A percentile compares a stretch with the other conserved stretches of the same genome.
Conservation (phyloP, 179 eudicot genomes). For the Actinidia chinensis region DNA sequence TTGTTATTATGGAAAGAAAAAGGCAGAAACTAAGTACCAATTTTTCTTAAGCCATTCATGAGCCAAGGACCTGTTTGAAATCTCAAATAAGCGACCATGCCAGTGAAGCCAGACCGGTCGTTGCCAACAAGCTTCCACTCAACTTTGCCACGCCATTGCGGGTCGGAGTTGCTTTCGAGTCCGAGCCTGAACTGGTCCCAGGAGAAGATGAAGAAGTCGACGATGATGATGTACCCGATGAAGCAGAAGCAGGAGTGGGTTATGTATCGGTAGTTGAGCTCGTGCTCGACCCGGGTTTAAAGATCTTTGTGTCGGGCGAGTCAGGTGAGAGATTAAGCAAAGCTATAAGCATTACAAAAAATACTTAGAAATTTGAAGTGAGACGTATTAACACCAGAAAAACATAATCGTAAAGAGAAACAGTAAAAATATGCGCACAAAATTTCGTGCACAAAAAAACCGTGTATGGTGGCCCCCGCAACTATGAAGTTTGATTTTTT, state of each 20-base stretch:
- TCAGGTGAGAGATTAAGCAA: constrained; percentile 41
- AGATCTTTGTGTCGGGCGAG: constrained; percentile 46
- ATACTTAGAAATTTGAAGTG: no score
- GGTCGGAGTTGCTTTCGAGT: constrained; percentile 30
- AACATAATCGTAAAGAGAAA: neutral
- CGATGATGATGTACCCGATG: constrained; percentile 20
- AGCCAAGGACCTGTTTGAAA: neutral
- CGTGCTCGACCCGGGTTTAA: constrained; percentile 30
- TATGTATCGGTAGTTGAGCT: constrained; percentile 19
- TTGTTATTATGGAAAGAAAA: constrained; percentile 9
- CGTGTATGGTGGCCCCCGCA: no score
- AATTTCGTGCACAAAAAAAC: no score
- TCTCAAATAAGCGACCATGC: constrained; percentile 21
- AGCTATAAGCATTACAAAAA: constrained; percentile 21
- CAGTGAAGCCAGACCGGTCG: constrained; percentile 18
- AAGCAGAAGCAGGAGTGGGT: constrained; percentile 13
- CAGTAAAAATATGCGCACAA: no score
- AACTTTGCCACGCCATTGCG: constrained; percentile 20
- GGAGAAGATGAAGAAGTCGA: constrained; percentile 25
- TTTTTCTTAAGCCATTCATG: neutral
- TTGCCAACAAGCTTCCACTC: neutral
- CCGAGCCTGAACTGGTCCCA: constrained; percentile 16
- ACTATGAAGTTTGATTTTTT: no score
- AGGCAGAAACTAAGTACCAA: constrained; percentile 11
- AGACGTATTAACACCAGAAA: no score